A percentile compares a stretch with the other conserved stretches of the same genome.
Conservation (phyloP, 2,329 filamentous ascomycete genomes). For the Phaeosphaeria sp. region DNA sequence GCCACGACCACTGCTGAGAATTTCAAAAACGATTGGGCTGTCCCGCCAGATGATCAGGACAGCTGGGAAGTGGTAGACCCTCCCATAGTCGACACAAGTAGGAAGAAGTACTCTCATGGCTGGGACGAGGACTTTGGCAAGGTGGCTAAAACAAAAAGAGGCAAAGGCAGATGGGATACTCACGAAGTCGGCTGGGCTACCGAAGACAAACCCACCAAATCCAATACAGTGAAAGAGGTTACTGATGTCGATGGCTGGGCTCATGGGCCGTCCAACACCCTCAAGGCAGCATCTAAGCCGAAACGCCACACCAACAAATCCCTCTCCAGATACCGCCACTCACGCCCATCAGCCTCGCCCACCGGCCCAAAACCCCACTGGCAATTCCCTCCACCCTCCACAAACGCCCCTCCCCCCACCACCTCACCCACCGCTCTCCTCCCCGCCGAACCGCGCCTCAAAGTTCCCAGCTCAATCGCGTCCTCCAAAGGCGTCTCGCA, state of each 20-base stretch:
- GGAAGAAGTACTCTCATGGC: background rate
- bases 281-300: background rate
- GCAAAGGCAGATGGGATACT: background rate
- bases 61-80: background rate
- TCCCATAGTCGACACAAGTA: background rate
- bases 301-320: constrained; percentile 20
- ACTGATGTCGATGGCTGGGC: background rate
- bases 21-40: background rate
- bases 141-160: background rate
- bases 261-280: background rate
- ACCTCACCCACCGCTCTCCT: constrained; percentile 27
- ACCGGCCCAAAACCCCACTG: constrained; percentile 39
- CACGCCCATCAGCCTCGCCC: background rate
- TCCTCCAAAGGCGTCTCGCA: constrained; percentile 30
- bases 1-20: background rate
- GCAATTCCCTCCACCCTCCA: constrained; percentile 27
- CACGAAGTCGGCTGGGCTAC: background rate
- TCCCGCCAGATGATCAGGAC: background rate
- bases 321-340: constrained; percentile 15
- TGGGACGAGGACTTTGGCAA: background rate
- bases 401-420: constrained; percentile 1
- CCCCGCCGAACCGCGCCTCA: constrained; percentile 35
- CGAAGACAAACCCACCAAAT: background rate
- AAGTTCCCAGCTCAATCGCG: constrained; percentile 14
- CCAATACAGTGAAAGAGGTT: constrained; percentile 1